These are phyloP conservation scores for Cryptococcus amylolentus DNA, from an alignment of 1,284 basidiomycete species.

Conservation along the genomic window DNA sequence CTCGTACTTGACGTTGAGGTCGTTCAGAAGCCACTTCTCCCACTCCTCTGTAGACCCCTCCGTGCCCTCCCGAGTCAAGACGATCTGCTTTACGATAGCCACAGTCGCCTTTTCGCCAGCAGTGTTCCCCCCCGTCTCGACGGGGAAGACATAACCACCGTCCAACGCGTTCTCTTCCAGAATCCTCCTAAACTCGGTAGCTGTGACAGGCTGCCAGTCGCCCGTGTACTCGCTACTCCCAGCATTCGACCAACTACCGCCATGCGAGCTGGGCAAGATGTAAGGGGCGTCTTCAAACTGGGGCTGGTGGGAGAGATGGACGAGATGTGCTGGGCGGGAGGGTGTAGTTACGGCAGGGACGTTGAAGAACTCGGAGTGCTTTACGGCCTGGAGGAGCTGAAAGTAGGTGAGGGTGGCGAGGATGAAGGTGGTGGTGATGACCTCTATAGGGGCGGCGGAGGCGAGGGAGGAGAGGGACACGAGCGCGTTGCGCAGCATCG, in stretches of 20 bases:
- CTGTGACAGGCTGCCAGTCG: constrained; percentile 35
- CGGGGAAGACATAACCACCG: constrained; percentile 36
- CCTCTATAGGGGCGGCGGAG: constrained; percentile 62
- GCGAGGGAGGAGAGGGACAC: constrained; percentile 46
- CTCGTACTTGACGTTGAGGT: constrained; percentile 34
- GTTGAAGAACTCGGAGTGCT: constrained; percentile 54
- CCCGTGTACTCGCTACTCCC: constrained; percentile 17
- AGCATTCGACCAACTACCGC: constrained; percentile 13
- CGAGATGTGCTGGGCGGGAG: constrained; percentile 37
- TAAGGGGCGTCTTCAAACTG: constrained; percentile 22
- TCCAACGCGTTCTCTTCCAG: constrained; percentile 41
- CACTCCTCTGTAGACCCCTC: constrained; percentile 24
- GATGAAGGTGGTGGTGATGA: constrained; percentile 81
- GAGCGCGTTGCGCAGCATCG: constrained; percentile 41
- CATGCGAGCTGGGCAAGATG: constrained; percentile 12
- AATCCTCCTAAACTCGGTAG: constrained; percentile 32
- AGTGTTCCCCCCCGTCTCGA: constrained; percentile 37
- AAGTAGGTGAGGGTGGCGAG: constrained; percentile 87
- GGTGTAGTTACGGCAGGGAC: constrained; percentile 30
- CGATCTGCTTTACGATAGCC: constrained; percentile 48
- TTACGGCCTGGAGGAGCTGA: constrained; percentile 80
- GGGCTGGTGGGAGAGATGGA: constrained; percentile 33
- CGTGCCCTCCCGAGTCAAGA: constrained; percentile 33
- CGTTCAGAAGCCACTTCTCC: constrained; percentile 40
- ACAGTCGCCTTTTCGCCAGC: constrained; percentile 36